Percentiles rank a stretch among this genome's conserved stretches.
These are phyloP conservation scores for Penicillium psychrofluorescens DNA, from an alignment of 495 filamentous ascomycete genomes.

Conservation along the genomic window DNA sequence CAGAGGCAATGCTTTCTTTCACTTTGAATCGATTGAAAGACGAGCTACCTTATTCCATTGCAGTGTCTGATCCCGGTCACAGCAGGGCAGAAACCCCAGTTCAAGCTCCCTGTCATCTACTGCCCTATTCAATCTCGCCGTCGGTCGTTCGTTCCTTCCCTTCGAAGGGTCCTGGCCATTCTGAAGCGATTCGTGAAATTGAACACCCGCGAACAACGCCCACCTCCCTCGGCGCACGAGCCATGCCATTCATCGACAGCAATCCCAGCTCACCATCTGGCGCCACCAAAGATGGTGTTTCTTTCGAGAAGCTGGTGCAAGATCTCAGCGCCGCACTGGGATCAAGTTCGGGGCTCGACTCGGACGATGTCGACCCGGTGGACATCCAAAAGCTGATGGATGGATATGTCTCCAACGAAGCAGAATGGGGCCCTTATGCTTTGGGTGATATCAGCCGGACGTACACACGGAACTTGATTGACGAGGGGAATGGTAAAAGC, in stretches of 20 bases:
- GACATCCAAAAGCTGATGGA: conserved; percentile 63
- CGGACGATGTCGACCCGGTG: conserved; percentile 66
- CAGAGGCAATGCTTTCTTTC: not conserved
- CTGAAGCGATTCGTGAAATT: no score
- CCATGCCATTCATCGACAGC: conserved; percentile 30
- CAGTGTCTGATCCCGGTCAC: no score
- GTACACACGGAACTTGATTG: conserved; percentile 86
- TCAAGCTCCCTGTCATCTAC: no score
- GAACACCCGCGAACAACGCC: conserved; percentile 7
- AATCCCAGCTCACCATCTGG: conserved; percentile 4
- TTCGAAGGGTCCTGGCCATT: no score
- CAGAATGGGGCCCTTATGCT: conserved; percentile 69
- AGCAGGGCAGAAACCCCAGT: no score
- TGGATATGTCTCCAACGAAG: conserved; percentile 54
- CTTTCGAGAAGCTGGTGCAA: conserved; percentile 66
- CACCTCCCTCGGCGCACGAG: conserved; percentile 7
- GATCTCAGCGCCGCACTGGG: conserved; percentile 67
- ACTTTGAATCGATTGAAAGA: not conserved
- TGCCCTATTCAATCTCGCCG: no score
- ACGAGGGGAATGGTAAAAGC: conserved; percentile 84
- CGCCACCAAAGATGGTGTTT: conserved; percentile 17
- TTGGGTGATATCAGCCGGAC: conserved; percentile 53
- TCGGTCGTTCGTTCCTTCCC: no score
- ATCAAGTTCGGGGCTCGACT: conserved; percentile 70
- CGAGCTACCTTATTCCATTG: not conserved